These are phyloP conservation scores for Pythium aphanidermatum DNA, from an alignment of 352 stramenopile genomes.

Conservation along the genomic window DNA sequence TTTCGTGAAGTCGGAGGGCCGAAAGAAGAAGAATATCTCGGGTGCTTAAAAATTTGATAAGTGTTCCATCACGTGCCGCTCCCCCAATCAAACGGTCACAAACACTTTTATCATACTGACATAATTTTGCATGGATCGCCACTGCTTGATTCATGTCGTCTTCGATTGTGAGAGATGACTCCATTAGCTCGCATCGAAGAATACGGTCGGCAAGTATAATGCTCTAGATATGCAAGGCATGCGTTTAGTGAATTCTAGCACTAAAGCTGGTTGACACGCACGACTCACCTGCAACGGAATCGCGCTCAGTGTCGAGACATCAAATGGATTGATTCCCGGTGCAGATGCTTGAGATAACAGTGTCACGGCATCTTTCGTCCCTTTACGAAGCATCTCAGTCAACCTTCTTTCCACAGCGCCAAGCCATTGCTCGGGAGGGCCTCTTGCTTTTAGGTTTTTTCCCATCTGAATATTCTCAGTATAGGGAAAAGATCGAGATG, in stretches of 20 bases:
- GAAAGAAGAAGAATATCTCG: slow-evolving; percentile 25
- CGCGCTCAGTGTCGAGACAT: slow-evolving; percentile 1
- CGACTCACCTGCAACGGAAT: slow-evolving; percentile 18
- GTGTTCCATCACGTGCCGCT: not conserved
- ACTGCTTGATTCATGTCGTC: no score
- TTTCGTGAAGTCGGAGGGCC: slow-evolving; percentile 36
- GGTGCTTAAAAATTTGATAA: slow-evolving; percentile 2
- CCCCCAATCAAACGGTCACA: not conserved
- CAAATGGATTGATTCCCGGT: not conserved
- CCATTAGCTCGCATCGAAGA: slow-evolving; percentile 33
- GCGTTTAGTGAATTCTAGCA: no score
- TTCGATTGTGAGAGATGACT: no score
- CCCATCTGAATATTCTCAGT: slow-evolving; percentile 52
- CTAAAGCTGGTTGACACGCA: no score
- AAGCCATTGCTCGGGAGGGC: slow-evolving; percentile 64
- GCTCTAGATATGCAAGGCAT: no score
- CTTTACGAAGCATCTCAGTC: slow-evolving; percentile 44
- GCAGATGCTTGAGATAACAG: slow-evolving; percentile 3
- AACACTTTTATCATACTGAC: slow-evolving; percentile 6
- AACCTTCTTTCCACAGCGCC: slow-evolving; percentile 50
- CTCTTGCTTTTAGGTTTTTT: slow-evolving; percentile 67
- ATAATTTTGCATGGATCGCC: slow-evolving; percentile 1
- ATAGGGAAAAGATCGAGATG: slow-evolving; percentile 31
- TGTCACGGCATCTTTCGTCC: slow-evolving; percentile 34
- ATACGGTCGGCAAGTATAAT: slow-evolving; percentile 49